Conservation (phyloP, 257 asterid species). For the Verbascum thapsus region DNA sequence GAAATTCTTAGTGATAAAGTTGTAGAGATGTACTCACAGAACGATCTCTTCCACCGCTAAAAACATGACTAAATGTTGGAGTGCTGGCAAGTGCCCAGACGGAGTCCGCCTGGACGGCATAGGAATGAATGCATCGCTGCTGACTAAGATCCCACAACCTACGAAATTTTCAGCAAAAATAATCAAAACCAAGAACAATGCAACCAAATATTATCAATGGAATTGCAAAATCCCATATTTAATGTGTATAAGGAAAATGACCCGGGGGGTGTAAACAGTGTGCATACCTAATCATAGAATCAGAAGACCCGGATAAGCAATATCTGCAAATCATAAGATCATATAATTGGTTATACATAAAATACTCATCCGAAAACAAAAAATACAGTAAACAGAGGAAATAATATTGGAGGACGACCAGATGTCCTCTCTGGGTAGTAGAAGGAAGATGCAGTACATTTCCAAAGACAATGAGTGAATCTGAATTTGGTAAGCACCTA, state of each 20-base stretch:
- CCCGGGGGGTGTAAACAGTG: too few relatives aligned
- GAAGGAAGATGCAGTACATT: too few relatives aligned
- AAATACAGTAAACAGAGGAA: constrained; percentile 4
- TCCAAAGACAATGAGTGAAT: background rate
- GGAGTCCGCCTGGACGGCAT: constrained; percentile 98
- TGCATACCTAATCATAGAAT: constrained; percentile 93
- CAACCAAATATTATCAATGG: background rate
- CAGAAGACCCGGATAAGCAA: constrained; percentile 98
- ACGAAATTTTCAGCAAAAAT: constrained; percentile 18
- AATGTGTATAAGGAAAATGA: background rate
- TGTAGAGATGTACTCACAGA: constrained; percentile 63
- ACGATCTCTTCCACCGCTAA: constrained; percentile 97
- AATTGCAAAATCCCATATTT: background rate
- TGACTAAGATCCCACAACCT: constrained; percentile 99
- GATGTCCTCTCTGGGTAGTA: constrained; percentile 15
- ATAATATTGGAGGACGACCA: constrained; percentile 12
- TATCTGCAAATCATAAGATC: constrained; percentile 59
- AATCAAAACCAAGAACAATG: constrained; percentile 17
- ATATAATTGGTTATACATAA: constrained; percentile 13
- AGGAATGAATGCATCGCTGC: constrained; percentile 95
- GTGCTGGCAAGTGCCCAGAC: constrained; percentile 99
- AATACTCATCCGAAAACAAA: constrained; percentile 8
- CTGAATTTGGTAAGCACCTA: constrained; percentile 1
- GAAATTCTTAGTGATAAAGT: constrained; percentile 13
- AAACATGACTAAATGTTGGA: constrained; percentile 88